Conservation (phyloP, 2,329 filamentous ascomycete genomes). For the Calycina herbarum region DNA sequence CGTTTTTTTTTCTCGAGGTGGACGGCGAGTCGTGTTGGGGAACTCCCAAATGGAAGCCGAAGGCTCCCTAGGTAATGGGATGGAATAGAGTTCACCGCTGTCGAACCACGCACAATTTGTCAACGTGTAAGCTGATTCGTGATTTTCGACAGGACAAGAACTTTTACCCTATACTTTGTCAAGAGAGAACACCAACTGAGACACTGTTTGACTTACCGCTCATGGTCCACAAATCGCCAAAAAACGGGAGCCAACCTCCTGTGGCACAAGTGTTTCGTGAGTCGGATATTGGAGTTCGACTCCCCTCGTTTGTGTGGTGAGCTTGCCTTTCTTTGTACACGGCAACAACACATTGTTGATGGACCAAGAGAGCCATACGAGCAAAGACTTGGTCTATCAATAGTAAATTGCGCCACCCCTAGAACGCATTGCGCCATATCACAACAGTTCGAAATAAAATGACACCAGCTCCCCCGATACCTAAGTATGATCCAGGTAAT, state of each 20-base stretch:
- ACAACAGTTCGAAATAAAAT: slow-evolving; percentile 25
- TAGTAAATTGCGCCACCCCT: slow-evolving; percentile 22
- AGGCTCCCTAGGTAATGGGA: background rate
- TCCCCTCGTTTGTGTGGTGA: background rate
- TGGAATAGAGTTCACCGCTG: background rate
- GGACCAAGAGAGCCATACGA: background rate
- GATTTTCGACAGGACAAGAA: background rate
- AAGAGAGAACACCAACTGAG: background rate
- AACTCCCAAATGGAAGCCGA: background rate
- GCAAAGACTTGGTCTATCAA: slow-evolving; percentile 1
- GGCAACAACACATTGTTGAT: slow-evolving; percentile 2
- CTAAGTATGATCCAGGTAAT: slow-evolving; percentile 9
- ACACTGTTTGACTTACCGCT: background rate
- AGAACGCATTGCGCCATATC: slow-evolving; percentile 22
- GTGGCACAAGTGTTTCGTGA: slow-evolving; percentile 1
- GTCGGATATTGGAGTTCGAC: background rate
- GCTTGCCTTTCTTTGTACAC: background rate
- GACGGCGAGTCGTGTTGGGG: slow-evolving; percentile 5
- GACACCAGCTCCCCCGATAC: slow-evolving; percentile 19
- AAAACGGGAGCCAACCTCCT: background rate
- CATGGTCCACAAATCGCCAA: background rate
- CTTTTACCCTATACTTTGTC: background rate
- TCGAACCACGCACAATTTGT: background rate
- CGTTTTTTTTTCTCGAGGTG: background rate
- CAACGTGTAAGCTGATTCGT: background rate